Percentiles rank a stretch among this genome's conserved stretches.
These are phyloP conservation scores for Hygrophoropsis aurantiaca DNA, from an alignment of 768 basidiomycete genomes.

Conservation along the genomic window DNA sequence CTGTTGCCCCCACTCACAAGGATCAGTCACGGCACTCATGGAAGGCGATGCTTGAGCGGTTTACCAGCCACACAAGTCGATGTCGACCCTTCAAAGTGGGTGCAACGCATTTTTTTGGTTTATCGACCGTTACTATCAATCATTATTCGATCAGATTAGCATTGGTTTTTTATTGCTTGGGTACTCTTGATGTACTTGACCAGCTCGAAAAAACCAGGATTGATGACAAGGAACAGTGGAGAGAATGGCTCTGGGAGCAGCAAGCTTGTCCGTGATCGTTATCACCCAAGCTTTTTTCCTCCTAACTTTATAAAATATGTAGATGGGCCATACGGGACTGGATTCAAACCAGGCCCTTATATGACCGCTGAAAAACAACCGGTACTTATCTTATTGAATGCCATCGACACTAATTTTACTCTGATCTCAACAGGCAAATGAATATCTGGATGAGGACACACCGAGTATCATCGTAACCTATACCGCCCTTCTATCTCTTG, in stretches of 20 bases:
- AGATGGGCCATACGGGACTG: slow-evolving; percentile 63
- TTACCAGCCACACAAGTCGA: slow-evolving; percentile 70
- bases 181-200: slow-evolving; percentile 76
- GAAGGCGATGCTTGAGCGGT: slow-evolving; percentile 64
- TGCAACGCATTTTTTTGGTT: slow-evolving; percentile 8
- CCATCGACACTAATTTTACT: slow-evolving; percentile 5
- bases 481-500: slow-evolving; percentile 80
- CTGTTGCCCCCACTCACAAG: slow-evolving; percentile 34
- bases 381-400: slow-evolving; percentile 8
- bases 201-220: slow-evolving; percentile 43
- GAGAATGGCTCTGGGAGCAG: slow-evolving; percentile 88
- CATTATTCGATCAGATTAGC: slow-evolving; percentile 58
- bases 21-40: slow-evolving; percentile 62
- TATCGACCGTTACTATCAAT: slow-evolving; percentile 9
- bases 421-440: slow-evolving; percentile 22
- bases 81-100: slow-evolving; percentile 72
- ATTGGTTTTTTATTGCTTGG: slow-evolving; percentile 85
- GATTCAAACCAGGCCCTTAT: slow-evolving; percentile 75
- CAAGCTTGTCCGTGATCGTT: slow-evolving; percentile 53
- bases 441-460: slow-evolving; percentile 54
- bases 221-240: slow-evolving; percentile 62
- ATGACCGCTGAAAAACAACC: slow-evolving; percentile 44
- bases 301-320: slow-evolving; percentile 2
- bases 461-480: slow-evolving; percentile 95
- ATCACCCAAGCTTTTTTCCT: slow-evolving; percentile 7